Percentiles rank a stretch among this genome's conserved stretches.
phyloP scores from a whole-genome alignment of 495 filamentous ascomycete genomes.

The Aspergillus baeticus region DNA sequence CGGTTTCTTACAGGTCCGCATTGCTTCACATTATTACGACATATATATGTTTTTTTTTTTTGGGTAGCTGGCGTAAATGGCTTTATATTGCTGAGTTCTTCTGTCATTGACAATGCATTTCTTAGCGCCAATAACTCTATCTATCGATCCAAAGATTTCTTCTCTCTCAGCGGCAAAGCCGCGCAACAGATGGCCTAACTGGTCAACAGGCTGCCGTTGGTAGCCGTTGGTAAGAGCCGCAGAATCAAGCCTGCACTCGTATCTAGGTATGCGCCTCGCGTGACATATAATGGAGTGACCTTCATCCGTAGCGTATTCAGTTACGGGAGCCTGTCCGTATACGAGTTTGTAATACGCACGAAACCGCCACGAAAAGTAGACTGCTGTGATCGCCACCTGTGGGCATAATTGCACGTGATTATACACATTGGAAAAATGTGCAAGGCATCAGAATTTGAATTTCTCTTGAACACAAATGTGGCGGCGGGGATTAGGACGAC shows the following conservation, averaged over 20 bases:
- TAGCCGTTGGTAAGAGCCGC: no score
- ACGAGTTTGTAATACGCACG: background rate
- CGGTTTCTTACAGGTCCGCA: background rate
- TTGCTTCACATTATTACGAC: background rate
- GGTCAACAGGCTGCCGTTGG: no score
- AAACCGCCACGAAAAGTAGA: no score
- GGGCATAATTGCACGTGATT: background rate
- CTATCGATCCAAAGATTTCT: background rate
- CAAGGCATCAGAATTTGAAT: background rate
- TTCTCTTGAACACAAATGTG: background rate
- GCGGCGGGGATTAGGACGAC: constrained; percentile 25
- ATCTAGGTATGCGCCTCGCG: background rate
- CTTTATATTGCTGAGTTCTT: background rate
- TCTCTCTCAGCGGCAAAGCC: background rate
- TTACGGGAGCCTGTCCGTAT: background rate
- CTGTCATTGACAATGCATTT: background rate
- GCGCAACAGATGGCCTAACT: background rate
- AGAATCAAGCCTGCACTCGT: no score
- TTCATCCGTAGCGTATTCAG: background rate
- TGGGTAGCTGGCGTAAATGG: background rate
- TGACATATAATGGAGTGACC: background rate
- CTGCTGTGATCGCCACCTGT: background rate
- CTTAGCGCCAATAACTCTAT: background rate
- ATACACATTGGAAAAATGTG: background rate
- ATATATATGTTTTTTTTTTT: background rate